These are phyloP conservation scores for sorghum (Sorghum bicolor) DNA, from an alignment of 176 grass and related monocot genomes.

Conservation along the genomic window DNA sequence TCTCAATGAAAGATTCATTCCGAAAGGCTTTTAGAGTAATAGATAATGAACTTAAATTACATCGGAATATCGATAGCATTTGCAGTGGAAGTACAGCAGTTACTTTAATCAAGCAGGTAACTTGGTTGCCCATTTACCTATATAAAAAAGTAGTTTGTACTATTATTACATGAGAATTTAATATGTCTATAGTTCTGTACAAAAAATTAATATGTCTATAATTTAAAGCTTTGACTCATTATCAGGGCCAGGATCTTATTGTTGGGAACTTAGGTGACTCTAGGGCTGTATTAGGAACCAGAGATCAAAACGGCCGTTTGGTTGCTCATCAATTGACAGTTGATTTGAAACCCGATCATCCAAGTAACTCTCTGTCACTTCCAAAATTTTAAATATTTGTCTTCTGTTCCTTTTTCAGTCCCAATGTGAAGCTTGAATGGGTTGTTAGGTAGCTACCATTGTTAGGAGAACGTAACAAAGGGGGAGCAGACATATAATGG, in stretches of 20 bases:
- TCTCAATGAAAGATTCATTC: conserved; percentile 62
- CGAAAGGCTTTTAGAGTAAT: conserved; percentile 62
- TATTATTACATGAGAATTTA: conserved; percentile 14
- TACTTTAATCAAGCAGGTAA: conserved; percentile 88
- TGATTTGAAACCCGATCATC: conserved; percentile 96
- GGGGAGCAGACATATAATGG: no score
- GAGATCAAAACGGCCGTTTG: conserved; percentile 63
- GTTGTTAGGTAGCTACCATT: no score
- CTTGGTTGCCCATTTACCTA: neutral
- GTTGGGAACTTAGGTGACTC: conserved; percentile 92
- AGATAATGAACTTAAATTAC: conserved; percentile 86
- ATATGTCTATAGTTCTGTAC: conserved; percentile 12
- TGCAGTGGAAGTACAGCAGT: conserved; percentile 93
- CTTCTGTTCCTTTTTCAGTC: neutral
- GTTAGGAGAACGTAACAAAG: no score
- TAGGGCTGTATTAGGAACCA: conserved; percentile 76
- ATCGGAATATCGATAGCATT: conserved; percentile 67
- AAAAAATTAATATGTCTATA: conserved; percentile 14
- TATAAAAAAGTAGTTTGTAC: neutral
- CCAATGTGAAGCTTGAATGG: neutral
- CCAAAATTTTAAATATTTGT: conserved; percentile 5
- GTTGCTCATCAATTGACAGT: conserved; percentile 76
- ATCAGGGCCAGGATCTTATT: conserved; percentile 80
- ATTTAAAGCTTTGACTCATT: conserved; percentile 6
- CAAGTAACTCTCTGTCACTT: conserved; percentile 45